phyloP scores from a whole-genome alignment of 2,329 filamentous ascomycete genomes.

The Pseudogymnoascus sp. region DNA sequence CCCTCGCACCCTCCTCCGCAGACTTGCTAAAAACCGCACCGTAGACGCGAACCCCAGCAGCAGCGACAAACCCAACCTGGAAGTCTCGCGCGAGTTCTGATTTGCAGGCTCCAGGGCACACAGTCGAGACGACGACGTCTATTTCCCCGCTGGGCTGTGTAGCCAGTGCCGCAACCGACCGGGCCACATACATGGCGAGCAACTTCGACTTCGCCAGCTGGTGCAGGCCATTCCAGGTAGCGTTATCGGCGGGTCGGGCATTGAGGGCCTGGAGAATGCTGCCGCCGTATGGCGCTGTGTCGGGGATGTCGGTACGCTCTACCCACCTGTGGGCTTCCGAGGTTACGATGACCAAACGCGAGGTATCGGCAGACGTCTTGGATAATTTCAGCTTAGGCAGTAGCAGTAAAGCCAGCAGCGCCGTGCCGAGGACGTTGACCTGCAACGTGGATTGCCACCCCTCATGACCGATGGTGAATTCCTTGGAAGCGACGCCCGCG shows the following conservation, averaged over 20 bases:
- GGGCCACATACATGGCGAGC: neutral
- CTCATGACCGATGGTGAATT: slow-evolving; percentile 11
- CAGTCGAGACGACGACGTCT: slow-evolving; percentile 10
- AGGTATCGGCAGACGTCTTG: neutral
- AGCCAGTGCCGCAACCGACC: neutral
- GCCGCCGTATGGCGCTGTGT: neutral
- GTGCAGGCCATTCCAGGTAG: neutral
- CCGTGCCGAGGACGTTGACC: slow-evolving; percentile 19
- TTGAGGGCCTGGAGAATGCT: neutral
- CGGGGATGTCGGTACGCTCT: neutral
- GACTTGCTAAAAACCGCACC: neutral
- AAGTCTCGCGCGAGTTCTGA: slow-evolving; percentile 13
- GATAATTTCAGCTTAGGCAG: slow-evolving; percentile 15
- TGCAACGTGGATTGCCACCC: slow-evolving; percentile 18
- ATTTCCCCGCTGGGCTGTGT: neutral
- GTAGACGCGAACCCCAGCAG: neutral
- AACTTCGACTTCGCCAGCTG: neutral
- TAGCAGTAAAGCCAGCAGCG: slow-evolving; percentile 17
- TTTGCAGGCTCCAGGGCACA: slow-evolving; percentile 12
- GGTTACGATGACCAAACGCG: neutral
- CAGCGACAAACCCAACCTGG: neutral
- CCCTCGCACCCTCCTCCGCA: neutral
- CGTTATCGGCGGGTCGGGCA: neutral
- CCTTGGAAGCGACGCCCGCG: neutral
- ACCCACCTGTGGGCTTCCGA: neutral